Evolutionary conservation across 2,329 filamentous ascomycete species (phyloP).

Genomic region (Aspergillus sp.): DNA sequence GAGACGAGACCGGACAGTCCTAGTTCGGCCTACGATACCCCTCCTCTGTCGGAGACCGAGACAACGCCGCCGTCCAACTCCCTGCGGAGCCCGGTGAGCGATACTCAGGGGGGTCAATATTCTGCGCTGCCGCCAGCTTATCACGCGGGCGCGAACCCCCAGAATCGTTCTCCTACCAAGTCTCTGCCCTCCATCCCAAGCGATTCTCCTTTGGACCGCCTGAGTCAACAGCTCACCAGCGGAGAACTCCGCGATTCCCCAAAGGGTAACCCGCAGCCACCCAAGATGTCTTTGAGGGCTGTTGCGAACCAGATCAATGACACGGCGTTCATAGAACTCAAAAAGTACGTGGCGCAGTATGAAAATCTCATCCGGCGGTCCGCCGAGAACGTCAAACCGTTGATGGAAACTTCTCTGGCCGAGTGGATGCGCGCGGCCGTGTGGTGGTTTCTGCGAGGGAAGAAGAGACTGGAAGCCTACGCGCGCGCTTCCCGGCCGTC

Average conservation of each 20-base stretch:
- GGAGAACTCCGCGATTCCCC: slow-evolving; percentile 16
- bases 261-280: slow-evolving; percentile 21
- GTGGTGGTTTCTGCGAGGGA: slow-evolving; percentile 89
- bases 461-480: slow-evolving; percentile 69
- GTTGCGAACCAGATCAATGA: slow-evolving; percentile 53
- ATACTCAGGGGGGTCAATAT: slow-evolving; percentile 13
- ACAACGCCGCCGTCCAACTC: slow-evolving; percentile 25
- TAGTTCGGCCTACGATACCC: slow-evolving; percentile 27
- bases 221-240: slow-evolving; percentile 15
- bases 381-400: slow-evolving; percentile 68
- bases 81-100: slow-evolving; percentile 27
- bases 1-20: slow-evolving; percentile 24
- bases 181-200: slow-evolving; percentile 5
- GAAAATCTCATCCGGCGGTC: slow-evolving; percentile 75
- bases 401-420: slow-evolving; percentile 61
- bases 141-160: slow-evolving; percentile 20
- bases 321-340: slow-evolving; percentile 69
- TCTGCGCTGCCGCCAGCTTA: slow-evolving; percentile 23
- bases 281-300: slow-evolving; percentile 36
- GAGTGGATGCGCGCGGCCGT: slow-evolving; percentile 71
- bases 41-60: slow-evolving; percentile 27
- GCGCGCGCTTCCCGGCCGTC: slow-evolving; percentile 63
- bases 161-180: slow-evolving; percentile 20
- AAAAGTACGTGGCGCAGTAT: slow-evolving; percentile 68
- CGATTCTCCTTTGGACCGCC: slow-evolving; percentile 8